These are phyloP conservation scores for Colletotrichum sansevieriae DNA, from an alignment of 2,329 filamentous ascomycete genomes.

Conservation along the genomic window DNA sequence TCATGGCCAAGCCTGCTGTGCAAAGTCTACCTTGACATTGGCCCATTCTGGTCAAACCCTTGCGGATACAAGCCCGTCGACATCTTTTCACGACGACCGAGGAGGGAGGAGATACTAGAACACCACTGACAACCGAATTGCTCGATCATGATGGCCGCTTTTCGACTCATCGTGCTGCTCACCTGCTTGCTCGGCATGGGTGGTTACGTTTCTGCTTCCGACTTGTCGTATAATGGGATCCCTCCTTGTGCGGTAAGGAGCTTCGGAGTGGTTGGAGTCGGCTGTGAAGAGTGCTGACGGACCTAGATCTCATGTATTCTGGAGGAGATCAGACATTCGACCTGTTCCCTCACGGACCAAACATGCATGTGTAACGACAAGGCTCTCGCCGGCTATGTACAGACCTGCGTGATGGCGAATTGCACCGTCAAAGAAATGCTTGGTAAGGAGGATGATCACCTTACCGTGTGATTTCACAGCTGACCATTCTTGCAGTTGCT, in stretches of 20 bases:
- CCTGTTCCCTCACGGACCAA: constrained; percentile 26
- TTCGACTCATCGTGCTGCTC: constrained; percentile 23
- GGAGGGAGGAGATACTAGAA: background rate
- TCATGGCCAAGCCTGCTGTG: constrained; percentile 4
- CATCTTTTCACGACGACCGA: background rate
- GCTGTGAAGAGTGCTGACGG: background rate
- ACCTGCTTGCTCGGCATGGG: constrained; percentile 23
- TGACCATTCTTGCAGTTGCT: constrained; percentile 7
- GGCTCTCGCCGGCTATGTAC: constrained; percentile 15
- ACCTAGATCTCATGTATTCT: constrained; percentile 22
- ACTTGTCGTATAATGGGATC: constrained; percentile 9
- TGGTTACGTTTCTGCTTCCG: background rate
- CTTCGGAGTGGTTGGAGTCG: background rate
- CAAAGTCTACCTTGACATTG: constrained; percentile 12
- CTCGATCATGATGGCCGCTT: constrained; percentile 12
- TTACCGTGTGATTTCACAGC: background rate
- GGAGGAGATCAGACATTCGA: constrained; percentile 28
- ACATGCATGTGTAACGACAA: constrained; percentile 35
- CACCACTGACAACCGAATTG: background rate
- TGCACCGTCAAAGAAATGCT: constrained; percentile 37
- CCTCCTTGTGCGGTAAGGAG: constrained; percentile 30
- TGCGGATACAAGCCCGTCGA: background rate
- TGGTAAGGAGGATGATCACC: background rate
- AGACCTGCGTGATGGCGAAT: constrained; percentile 26
- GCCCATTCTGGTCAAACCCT: background rate